Base-by-base conservation (phyloP, 78 protist genomes). In the Corallochytrium limacisporum region DNA sequence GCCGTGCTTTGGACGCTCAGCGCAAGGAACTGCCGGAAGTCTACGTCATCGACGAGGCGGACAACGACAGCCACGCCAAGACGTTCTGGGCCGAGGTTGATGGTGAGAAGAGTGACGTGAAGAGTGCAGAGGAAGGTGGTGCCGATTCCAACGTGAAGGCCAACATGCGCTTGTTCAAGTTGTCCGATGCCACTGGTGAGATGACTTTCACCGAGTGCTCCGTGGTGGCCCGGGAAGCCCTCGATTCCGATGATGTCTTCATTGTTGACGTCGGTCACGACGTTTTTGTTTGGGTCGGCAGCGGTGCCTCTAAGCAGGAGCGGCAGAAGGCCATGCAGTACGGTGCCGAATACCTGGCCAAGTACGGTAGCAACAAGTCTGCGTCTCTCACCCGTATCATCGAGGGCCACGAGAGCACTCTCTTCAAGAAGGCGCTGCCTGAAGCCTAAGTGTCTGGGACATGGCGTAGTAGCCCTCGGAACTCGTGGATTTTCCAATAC, bases 271-370 rank as follows among this genome's bases (percentile, higher is more conserved):
- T 3, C n/a, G 79, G 74, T 8, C 3, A 18, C 46, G 62, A 38
- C 33, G 54, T 79, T 24, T 72, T 35, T 49, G 62, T 71, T 36
- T 79, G 84, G 84, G 24, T 79, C 24, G 84, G 84, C 53, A 0
- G 0, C 35, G 71, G 50, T 10, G 43, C 78, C 29, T 57, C 24
- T 60, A 51, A 10, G 18, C 6, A 12, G 37, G 81, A 74, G 81
- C 13, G n/a, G 18, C 12, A 2, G 31, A 4, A 9, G 43, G 61
- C 62, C 7, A 5, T 66, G 24, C 32, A 37, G 38, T 7, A 35
- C 2, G 73, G 51, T 35, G 3, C 1, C 4, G 32, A 66, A 22
- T 66, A 66, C 51, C 15, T 66, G 26, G 26, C 15, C 16, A 20
- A 28, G 37, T n/a, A 32, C 32, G 15, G 33, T 0, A 15, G 20